Percentiles rank a stretch among this genome's conserved stretches.
These are phyloP conservation scores for Chalara sp. DNA, from an alignment of 2,329 filamentous ascomycete species.

Conservation along the genomic window DNA sequence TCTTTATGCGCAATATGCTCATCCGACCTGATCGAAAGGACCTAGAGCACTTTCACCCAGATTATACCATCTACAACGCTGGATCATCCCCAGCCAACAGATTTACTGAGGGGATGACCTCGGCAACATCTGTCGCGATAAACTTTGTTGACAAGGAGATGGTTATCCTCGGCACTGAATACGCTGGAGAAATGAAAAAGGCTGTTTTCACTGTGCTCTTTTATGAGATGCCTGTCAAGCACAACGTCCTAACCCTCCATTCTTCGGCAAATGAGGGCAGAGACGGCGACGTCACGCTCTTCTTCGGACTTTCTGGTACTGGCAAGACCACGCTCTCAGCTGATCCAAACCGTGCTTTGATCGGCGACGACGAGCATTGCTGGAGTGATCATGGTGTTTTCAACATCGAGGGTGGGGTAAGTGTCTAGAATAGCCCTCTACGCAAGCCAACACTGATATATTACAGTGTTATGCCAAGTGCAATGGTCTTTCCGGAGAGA, in stretches of 20 bases:
- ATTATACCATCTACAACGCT: conserved; percentile 99
- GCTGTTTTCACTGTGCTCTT: conserved; percentile 98
- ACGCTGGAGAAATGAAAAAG: conserved; percentile 98
- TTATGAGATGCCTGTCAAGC: conserved; percentile 99
- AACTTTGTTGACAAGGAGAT: conserved; percentile 99
- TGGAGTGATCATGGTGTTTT: conserved; percentile 96
- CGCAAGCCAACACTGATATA: too few relatives aligned
- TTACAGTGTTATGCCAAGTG: conserved; percentile 99
- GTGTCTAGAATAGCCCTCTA: too few relatives aligned
- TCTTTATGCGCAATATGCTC: conserved; percentile 99
- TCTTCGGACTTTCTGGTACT: conserved; percentile 97
- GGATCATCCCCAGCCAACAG: conserved; percentile 97
- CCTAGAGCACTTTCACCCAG: conserved; percentile 94
- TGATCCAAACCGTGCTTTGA: conserved; percentile 91
- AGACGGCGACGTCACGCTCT: conserved; percentile 92
- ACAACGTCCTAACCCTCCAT: conserved; percentile 97
- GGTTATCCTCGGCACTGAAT: conserved; percentile 98
- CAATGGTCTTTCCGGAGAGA: conserved; percentile 94
- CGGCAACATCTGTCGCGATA: conserved; percentile 93
- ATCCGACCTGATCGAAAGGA: conserved; percentile 89
- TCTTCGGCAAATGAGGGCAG: conserved; percentile 98
- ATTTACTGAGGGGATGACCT: conserved; percentile 98
- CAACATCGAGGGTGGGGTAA: conserved; percentile 99
- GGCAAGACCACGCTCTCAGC: conserved; percentile 98
- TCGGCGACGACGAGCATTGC: conserved; percentile 99